Evolutionary conservation across 108 stramenopile genomes (phyloP), one percentile per base, ranked within the genome.

Genomic region (Chaetoceros muelleri): DNA sequence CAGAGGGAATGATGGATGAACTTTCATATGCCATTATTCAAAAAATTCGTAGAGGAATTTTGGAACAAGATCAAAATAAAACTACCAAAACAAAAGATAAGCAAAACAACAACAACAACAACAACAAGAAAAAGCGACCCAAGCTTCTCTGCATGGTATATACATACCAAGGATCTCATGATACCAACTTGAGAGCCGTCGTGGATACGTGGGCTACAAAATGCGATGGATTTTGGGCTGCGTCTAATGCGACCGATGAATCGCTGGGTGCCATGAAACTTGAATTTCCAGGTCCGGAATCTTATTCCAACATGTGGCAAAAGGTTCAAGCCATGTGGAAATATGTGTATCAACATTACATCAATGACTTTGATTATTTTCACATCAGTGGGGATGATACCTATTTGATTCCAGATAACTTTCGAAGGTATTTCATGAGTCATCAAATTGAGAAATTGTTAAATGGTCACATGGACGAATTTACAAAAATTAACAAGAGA

Each of bases 241-340:
- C 74, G 49, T 71, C 71, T 48, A 84, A 75, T 3, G 67, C 62
- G 55, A 84, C 85, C 2, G 77, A 84, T 46, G 61, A 53, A 17
- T 5, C 24, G 0, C 48, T 79, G 8, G 75, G 68, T 27, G 56
- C 85, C 0, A 64, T 95, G 1, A 34, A 79, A 51, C 54, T 95
- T 10, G 54, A 64, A 8, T 85, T 87, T 60, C 51, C 72, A 24
- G 91, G 91, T 3, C 29, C 51, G 30, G 91, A 90, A 47, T 62
- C 50, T 28, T 95, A 91, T 60, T 27, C 45, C 0, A 88, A 87
- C 59, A 95, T 95, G 72, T 95, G 94, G 94, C 94, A 93, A 76
- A 92, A 92, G 46, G 64, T 80, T 8, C 58, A 88, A 29, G 51
- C 70, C 49, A 92, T 91, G 28, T 87, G 81, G 91, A 49, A 67